Conservation (phyloP, 306 rosid species). For the Pueraria montana region DNA sequence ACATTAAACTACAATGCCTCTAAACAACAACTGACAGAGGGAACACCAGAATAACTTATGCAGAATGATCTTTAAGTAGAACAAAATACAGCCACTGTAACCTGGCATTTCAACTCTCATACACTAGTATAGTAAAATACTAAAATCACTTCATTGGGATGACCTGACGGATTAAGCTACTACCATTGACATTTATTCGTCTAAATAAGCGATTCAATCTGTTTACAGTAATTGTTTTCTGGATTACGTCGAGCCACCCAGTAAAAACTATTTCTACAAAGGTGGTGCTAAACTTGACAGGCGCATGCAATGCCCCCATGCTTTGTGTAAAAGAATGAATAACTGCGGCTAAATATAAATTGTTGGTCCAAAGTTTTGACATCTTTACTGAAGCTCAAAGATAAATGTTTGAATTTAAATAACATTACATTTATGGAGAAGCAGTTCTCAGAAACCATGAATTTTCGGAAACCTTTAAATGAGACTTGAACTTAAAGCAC, state of each 20-base stretch:
- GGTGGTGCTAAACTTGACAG: slow-evolving; percentile 6
- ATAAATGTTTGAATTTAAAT: neutral
- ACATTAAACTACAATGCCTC: no score
- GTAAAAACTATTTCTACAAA: neutral
- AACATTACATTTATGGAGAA: neutral
- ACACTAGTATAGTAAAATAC: neutral
- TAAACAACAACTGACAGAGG: no score
- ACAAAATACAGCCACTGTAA: neutral
- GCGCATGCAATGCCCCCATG: neutral
- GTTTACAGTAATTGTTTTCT: neutral
- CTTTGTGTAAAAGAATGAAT: slow-evolving; percentile 6
- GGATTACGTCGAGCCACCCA: neutral
- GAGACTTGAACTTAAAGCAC: slow-evolving; percentile 25
- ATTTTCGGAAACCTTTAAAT: neutral
- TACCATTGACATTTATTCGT: neutral
- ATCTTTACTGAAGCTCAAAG: neutral
- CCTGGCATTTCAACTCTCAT: neutral
- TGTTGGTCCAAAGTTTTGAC: neutral
- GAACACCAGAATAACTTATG: slow-evolving; percentile 29
- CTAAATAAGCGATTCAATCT: neutral
- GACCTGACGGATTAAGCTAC: no score
- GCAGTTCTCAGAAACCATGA: slow-evolving; percentile 5
- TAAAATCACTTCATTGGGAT: neutral
- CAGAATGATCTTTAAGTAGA: neutral
- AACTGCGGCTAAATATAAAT: neutral